Base-by-base conservation (phyloP, 192 early-diverging fungal species). In the Coemansia sp. region DNA sequence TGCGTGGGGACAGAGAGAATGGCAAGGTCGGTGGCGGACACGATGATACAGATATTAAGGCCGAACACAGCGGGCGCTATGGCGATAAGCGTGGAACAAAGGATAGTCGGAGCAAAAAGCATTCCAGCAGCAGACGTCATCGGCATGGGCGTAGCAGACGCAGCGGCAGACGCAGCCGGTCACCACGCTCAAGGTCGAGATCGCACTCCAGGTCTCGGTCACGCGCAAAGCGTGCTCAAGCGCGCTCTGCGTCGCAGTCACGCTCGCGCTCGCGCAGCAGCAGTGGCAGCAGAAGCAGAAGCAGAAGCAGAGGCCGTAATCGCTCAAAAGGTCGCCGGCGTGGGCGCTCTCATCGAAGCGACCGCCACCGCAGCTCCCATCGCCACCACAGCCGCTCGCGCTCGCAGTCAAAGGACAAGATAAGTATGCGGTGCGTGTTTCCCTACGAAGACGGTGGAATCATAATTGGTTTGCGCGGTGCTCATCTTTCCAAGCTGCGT, bases 361-460 rank as follows among this genome's bases (percentile, higher is more conserved):
- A 67, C 8, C 51, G 52, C 18, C 66, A 45, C 37, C 46, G 69
- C 41, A 60, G 62, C n/a, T 41, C 63, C 49, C 64, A 60, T 42
- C 46, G 63, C 8, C 63, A 22, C 58, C 68, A 52, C 15, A 52
- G 61, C 39, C 71, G 66, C 12, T 69, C 67, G 26, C 73, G 59
- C 41, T 63, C 52, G 15, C 55, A 56, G 32, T 40, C 42, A 22
- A 39, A 41, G 39, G 81, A 78, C 41, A 71, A 72, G n/a, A 63
- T 83, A 45, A 78, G 76, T 58, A 75, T 83, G 67, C 72, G 81
- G n/a, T 78, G 72, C 41, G 76, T 83, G 16, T 83, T 83, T 36
- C 76, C 81, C 6, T 83, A 83, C 43, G 81, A 83, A 57, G 81
- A 83, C 46, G 81, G 81, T 15, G 81, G 81, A 1, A 83, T 83